Evolutionary conservation across 345 rosid genomes (phyloP).

Genomic region (Ceriops decandra): DNA sequence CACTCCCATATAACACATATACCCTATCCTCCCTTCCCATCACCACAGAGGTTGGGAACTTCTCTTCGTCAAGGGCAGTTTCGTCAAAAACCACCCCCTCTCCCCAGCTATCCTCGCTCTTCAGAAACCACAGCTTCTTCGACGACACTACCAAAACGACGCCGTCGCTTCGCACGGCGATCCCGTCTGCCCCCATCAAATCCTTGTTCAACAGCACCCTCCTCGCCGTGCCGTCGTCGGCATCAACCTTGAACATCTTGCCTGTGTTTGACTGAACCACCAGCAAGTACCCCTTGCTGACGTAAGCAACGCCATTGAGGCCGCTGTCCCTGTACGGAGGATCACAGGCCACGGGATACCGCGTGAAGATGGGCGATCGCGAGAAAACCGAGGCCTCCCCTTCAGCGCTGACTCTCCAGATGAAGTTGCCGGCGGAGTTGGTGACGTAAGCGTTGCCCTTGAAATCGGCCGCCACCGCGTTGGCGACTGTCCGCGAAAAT

Average conservation of each 20-base stretch:
- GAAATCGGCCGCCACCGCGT: slow-evolving; percentile 71
- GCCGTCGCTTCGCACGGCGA: slow-evolving; percentile 61
- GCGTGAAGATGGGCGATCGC: slow-evolving; percentile 43
- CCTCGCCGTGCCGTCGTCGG: slow-evolving; percentile 58
- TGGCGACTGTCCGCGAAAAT: slow-evolving; percentile 38
- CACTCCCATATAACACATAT: slow-evolving; percentile 69
- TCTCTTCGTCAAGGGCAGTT: slow-evolving; percentile 52
- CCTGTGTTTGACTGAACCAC: slow-evolving; percentile 87
- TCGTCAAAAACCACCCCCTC: slow-evolving; percentile 72
- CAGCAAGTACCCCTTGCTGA: slow-evolving; percentile 70
- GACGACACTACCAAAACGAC: slow-evolving; percentile 59
- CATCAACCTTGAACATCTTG: slow-evolving; percentile 77
- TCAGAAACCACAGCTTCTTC: slow-evolving; percentile 57
- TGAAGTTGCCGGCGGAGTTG: slow-evolving; percentile 69
- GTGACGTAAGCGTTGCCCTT: slow-evolving; percentile 82
- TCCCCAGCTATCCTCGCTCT: slow-evolving; percentile 71
- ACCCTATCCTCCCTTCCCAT: slow-evolving; percentile 57
- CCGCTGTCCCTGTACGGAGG: slow-evolving; percentile 46
- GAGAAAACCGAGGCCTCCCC: slow-evolving; percentile 75
- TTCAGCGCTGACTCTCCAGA: slow-evolving; percentile 66
- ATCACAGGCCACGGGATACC: slow-evolving; percentile 39
- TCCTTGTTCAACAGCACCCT: slow-evolving; percentile 45
- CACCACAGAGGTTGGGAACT: slow-evolving; percentile 54
- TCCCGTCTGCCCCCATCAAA: slow-evolving; percentile 53
- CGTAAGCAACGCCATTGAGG: slow-evolving; percentile 66